Base-by-base conservation (phyloP, 805 yeast species). In the Yamadazyma ubonensis region DNA sequence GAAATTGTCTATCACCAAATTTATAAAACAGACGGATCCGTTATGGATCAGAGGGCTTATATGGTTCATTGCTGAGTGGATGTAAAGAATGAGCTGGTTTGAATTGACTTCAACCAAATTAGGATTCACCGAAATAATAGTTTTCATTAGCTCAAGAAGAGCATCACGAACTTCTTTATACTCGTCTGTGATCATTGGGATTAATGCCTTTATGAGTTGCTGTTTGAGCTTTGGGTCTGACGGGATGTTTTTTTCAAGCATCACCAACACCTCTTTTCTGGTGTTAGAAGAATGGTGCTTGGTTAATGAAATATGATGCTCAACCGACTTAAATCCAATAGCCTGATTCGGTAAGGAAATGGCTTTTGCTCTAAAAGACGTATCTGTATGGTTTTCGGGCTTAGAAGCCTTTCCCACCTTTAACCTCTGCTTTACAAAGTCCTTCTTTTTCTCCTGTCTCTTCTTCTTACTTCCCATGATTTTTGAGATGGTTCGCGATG, bases 51-150 rank as follows among this genome's bases (percentile, higher is more conserved):
- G 79, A 1, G 88, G 81, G 21, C 75, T 75, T 29, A 93, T 84
- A 58, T 93, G 97, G 12, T 97, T 85, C 96, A 93, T 91, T 3
- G 96, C 95, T 38, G 91, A 83, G 50, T 84, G 85, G 12, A 91
- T 71, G 57, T 84, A 90, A 21, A 91, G 70, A n/a, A 85, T 73
- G 39, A 84, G 55, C 15, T 69, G 62, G 45, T 79, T 64, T 53
- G 80, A 66, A 65, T 84, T 87, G 18, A 84, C 58, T 41, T 75
- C 77, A 44, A 84, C 61, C 19, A 84, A 65, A 3, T 78, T 76
- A 0, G 76, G 71, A 49, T 79, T 81, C 18, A 61, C 60, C 10
- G 58, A 53, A 2, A 79, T 76, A 23, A 80, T 67, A 6, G 71
- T 70, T 3, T 63, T 59, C 4, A 83, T 60, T 9, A 83, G 57